A percentile compares a stretch with the other conserved stretches of the same genome.
Conservation (phyloP, 1,284 basidiomycete species). For the Calocybe gambosa region DNA sequence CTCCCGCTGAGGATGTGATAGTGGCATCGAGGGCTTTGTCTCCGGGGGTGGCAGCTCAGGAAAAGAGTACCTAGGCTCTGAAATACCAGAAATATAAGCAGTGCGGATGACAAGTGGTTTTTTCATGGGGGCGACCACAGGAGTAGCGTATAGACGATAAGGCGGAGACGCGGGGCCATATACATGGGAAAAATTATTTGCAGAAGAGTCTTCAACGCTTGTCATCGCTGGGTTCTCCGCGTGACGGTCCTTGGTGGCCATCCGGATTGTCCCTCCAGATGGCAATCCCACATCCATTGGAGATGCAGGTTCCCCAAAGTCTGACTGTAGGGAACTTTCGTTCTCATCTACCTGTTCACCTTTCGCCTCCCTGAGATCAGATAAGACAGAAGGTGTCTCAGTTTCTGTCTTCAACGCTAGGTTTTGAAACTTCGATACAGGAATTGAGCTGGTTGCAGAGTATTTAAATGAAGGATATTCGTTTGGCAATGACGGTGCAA, state of each 20-base stretch:
- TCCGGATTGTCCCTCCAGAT: background rate
- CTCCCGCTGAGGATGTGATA: constrained; percentile 25
- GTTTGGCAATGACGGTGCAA: background rate
- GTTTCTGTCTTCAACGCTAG: background rate
- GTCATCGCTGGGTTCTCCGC: background rate
- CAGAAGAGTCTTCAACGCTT: background rate
- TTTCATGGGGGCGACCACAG: constrained; percentile 12
- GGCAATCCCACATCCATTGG: background rate
- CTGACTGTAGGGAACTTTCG: background rate
- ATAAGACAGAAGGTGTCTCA: background rate
- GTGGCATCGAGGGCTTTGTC: background rate
- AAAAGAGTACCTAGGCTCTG: constrained; percentile 15
- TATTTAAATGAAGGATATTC: background rate
- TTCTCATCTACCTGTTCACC: background rate
- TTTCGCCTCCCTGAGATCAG: background rate
- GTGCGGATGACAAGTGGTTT: constrained; percentile 23
- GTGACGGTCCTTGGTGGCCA: background rate
- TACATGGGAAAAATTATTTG: background rate
- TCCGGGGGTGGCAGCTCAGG: constrained; percentile 3
- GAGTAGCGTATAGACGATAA: background rate
- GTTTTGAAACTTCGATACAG: background rate
- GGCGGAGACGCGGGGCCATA: background rate
- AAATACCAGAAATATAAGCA: constrained; percentile 15
- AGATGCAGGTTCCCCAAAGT: background rate
- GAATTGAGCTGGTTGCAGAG: background rate